phyloP scores from a whole-genome alignment of 805 yeast genomes.

The Candida maris region DNA sequence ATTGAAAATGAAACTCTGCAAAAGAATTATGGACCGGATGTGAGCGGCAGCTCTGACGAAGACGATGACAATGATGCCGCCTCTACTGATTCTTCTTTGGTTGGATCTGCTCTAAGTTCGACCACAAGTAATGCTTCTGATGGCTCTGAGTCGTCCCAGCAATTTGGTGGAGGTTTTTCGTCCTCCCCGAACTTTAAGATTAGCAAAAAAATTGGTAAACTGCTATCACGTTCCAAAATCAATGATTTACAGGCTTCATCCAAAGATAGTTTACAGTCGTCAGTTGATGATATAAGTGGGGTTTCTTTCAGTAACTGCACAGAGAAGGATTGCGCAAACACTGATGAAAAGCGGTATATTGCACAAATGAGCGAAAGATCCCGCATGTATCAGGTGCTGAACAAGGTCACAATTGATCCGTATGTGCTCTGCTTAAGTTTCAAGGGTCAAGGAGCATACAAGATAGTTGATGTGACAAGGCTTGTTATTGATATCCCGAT shows the following conservation, averaged over 20 bases:
- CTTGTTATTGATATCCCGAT: slow-evolving; percentile 64
- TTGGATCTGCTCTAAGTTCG: slow-evolving; percentile 3
- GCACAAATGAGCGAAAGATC: slow-evolving; percentile 41
- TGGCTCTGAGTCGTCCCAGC: not conserved
- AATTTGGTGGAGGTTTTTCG: not conserved
- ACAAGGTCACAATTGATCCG: slow-evolving; percentile 29
- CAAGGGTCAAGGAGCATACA: slow-evolving; percentile 67
- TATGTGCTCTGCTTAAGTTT: slow-evolving; percentile 59
- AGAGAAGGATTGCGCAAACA: slow-evolving; percentile 4
- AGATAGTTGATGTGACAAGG: slow-evolving; percentile 71
- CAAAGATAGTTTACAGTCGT: not conserved
- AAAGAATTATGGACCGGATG: slow-evolving; percentile 2
- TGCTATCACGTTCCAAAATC: slow-evolving; percentile 6
- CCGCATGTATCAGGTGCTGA: slow-evolving; percentile 37
- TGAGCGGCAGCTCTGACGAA: slow-evolving; percentile 1
- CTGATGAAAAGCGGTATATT: slow-evolving; percentile 33
- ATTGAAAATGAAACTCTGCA: slow-evolving; percentile 17
- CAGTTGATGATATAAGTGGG: slow-evolving; percentile 2
- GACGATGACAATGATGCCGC: slow-evolving; percentile 6
- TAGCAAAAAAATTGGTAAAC: slow-evolving; percentile 9
- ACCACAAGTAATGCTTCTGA: slow-evolving; percentile 12
- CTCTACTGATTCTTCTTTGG: slow-evolving; percentile 4
- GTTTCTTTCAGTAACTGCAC: slow-evolving; percentile 5
- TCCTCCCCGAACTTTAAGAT: slow-evolving; percentile 4
- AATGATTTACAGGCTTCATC: not conserved